Evolutionary conservation across 2,329 filamentous ascomycete genomes (phyloP), one percentile per base, ranked within the genome.

Genomic region (Amphichorda felina): DNA sequence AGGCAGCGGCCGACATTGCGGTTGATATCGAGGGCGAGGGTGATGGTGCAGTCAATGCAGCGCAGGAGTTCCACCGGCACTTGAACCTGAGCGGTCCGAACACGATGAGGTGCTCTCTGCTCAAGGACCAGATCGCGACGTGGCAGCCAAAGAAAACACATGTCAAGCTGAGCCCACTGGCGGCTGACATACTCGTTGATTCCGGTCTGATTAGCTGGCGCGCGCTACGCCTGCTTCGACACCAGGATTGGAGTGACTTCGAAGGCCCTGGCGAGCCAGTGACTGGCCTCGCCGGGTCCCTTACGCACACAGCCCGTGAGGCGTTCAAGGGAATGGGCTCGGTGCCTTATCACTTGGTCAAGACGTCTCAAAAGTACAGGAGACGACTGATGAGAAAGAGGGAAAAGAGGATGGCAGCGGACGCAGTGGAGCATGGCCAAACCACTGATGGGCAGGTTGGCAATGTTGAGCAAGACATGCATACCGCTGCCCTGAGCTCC

Each of bases 171-270:
- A 76, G 72, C 39, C 61, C 76, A 0, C 43, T 83, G 27, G 79
- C 79, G 3, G 79, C 80, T 0, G 72, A 82, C 18, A 59, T 82
- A 2, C 56, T 82, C 2, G 71, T 81, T 4, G 64, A 70, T 24
- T 66, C 64, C 41, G 75, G 73, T n/a, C 66, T 71, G 41, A 49
- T 82, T 16, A 64, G 66, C 17, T 83, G 77, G 71, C 71, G 68
- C 37, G 70, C 75, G 39, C 54, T 86, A 32, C 67, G 72, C 10
- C 61, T 85, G 1, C 48, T 82, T 8, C 64, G 81, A 8, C 77
- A 82, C 45, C 72, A 69, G 34, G 79, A 83, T 45, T 86, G 80
- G 78, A 82, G 83, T 44, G 80, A 85, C 45, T 85, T 84, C 45
- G 78, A 82, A 43, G 82, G 82, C 0, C 79, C 80, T 0, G 80